Base-by-base conservation (phyloP, 106 monocot species). In the Hemerocallis citrina region DNA sequence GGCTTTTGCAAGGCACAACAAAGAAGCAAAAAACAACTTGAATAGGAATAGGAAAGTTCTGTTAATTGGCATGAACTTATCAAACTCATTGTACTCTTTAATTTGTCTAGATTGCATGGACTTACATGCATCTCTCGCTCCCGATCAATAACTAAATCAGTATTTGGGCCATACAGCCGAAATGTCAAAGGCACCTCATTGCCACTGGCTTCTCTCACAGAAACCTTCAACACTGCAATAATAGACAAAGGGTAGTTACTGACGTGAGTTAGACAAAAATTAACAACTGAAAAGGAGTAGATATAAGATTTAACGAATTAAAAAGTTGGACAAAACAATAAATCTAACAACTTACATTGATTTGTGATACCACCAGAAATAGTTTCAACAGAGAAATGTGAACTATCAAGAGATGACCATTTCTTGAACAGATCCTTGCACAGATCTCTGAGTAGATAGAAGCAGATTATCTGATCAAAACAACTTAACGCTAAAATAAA, bases 281-380 rank as follows among this genome's bases (percentile, higher is more conserved):
- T 54, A 31, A 1, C n/a, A 16, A 5, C 16, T 20, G 0, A 54
- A 2, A 31, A 16, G 25, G 20, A 54, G 20, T 5, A 54, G 52
- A n/a, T n/a, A n/a, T n/a, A n/a, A 1, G 11, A 54, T 54, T 16
- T 31, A 1, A n/a, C n/a, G n/a, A n/a, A n/a, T n/a, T 3, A 49
- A 12, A 72, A n/a, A n/a, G n/a, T n/a, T n/a, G n/a, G n/a, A n/a
- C n/a, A n/a, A n/a, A n/a, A n/a, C n/a, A n/a, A n/a, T n/a, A n/a
- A n/a, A n/a, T n/a, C n/a, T n/a, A n/a, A n/a, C n/a, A n/a, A 92
- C 98, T 79, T 63, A 98, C 98, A 80, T n/a, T 85, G 88, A 77
- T 98, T 98, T 13, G 92, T 98, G 47, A 98, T 98, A 62, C 96
- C 96, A 46, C 96, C 88, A 38, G 96, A 81, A 64, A 98, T 84